phyloP scores from a whole-genome alignment of 1,139 yeast genomes.

The Yamadazyma jaroonii region DNA sequence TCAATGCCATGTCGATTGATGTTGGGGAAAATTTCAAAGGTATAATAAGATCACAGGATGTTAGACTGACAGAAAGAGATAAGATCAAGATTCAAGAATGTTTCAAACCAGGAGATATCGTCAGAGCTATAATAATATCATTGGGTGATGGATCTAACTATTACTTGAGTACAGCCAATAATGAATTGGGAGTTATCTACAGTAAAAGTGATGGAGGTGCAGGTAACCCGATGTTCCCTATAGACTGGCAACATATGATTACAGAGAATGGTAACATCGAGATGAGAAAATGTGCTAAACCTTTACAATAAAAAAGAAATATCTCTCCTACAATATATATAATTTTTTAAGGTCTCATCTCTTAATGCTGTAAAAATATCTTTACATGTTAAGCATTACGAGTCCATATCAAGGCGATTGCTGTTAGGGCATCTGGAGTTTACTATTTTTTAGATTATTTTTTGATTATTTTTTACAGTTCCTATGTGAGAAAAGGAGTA shows the following conservation, averaged over 20 bases:
- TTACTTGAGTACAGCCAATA: slow-evolving; percentile 83
- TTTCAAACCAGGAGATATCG: slow-evolving; percentile 87
- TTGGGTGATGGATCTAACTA: slow-evolving; percentile 93
- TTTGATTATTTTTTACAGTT: no score
- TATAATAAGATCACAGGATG: slow-evolving; percentile 81
- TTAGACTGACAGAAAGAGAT: slow-evolving; percentile 88
- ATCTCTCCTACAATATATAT: neutral
- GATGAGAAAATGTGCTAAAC: slow-evolving; percentile 89
- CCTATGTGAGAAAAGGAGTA: no score
- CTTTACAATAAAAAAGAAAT: slow-evolving; percentile 34
- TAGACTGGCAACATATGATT: slow-evolving; percentile 96
- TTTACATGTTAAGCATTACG: neutral
- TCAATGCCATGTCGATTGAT: slow-evolving; percentile 52
- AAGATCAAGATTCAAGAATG: slow-evolving; percentile 74
- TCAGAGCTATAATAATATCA: slow-evolving; percentile 77
- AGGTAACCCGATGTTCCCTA: slow-evolving; percentile 81
- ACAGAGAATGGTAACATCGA: slow-evolving; percentile 73
- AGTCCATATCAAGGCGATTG: neutral
- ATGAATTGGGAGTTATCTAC: slow-evolving; percentile 91
- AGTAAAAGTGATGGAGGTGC: slow-evolving; percentile 70
- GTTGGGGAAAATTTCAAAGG: slow-evolving; percentile 92
- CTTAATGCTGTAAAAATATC: no score
- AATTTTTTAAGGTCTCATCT: neutral
- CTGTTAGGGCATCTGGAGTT: no score
- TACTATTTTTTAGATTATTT: no score